Conservation (phyloP, 257 asterid genomes). For the Fraxinus quadrangulata region DNA sequence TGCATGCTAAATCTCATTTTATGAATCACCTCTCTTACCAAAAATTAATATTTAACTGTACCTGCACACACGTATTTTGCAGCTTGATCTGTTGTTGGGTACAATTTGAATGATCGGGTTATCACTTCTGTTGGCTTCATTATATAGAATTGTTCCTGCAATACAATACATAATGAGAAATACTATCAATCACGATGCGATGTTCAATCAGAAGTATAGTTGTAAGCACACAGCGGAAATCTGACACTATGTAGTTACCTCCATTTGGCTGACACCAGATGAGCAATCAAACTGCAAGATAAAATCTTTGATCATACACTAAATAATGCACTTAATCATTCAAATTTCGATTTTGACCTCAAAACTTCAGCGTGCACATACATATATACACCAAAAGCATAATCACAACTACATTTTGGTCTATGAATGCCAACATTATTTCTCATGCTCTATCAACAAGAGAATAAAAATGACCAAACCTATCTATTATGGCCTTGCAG, state of each 20-base stretch:
- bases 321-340: slow-evolving; percentile 3
- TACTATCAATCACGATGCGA: slow-evolving; percentile 2
- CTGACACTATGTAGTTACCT: slow-evolving; percentile 48
- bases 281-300: slow-evolving; percentile 93
- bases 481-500: not conserved
- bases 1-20: not conserved
- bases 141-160: slow-evolving; percentile 86
- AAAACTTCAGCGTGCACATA: not conserved
- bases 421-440: not conserved
- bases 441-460: not conserved
- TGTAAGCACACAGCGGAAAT: slow-evolving; percentile 8
- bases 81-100: slow-evolving; percentile 92
- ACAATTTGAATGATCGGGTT: slow-evolving; percentile 79
- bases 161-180: slow-evolving; percentile 20
- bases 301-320: not conserved
- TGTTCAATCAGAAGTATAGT: slow-evolving; percentile 4
- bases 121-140: slow-evolving; percentile 84
- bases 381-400: not conserved
- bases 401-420: not conserved
- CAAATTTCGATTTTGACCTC: not conserved
- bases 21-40: not conserved
- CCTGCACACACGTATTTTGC: slow-evolving; percentile 86
- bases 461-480: not conserved
- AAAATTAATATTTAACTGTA: slow-evolving; percentile 24
- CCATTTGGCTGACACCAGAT: slow-evolving; percentile 87